Conservation (phyloP, 1,284 basidiomycete genomes). For the Volvariella volvacea region DNA sequence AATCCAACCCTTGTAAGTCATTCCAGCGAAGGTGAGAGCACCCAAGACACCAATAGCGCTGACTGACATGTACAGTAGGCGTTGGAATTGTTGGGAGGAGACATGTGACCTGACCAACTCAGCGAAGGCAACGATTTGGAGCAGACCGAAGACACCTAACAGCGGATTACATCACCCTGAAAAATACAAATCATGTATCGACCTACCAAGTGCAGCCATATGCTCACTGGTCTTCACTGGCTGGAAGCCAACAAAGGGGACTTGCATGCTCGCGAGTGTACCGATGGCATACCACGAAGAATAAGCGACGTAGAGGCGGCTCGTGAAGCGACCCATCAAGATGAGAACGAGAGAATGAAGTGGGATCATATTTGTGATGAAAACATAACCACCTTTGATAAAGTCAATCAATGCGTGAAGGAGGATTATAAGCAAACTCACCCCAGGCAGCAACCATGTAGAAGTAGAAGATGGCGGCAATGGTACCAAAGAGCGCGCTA, state of each 20-base stretch:
- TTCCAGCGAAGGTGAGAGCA: conserved; percentile 60
- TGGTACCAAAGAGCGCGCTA: conserved; percentile 85
- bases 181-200: neutral
- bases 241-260: conserved; percentile 99
- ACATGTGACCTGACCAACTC: conserved; percentile 88
- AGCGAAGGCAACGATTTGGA: conserved; percentile 95
- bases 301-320: conserved; percentile 91
- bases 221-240: conserved; percentile 98
- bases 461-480: conserved; percentile 96
- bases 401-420: conserved; percentile 5
- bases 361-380: conserved; percentile 99
- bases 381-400: conserved; percentile 86
- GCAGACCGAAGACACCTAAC: conserved; percentile 87
- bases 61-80: conserved; percentile 68
- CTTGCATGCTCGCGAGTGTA: conserved; percentile 97
- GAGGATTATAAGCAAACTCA: conserved; percentile 24
- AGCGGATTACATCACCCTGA: neutral
- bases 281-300: conserved; percentile 98
- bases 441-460: conserved; percentile 99
- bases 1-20: conserved; percentile 95
- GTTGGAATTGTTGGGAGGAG: conserved; percentile 90
- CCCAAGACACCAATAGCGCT: conserved; percentile 72
- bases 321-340: conserved; percentile 95
- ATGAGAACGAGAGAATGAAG: conserved; percentile 90
- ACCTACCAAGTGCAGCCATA: conserved; percentile 90